A percentile compares a stretch with the other conserved stretches of the same genome.
Evolutionary conservation across 306 rosid genomes (phyloP).

Genomic region (Carpinus fangiana): DNA sequence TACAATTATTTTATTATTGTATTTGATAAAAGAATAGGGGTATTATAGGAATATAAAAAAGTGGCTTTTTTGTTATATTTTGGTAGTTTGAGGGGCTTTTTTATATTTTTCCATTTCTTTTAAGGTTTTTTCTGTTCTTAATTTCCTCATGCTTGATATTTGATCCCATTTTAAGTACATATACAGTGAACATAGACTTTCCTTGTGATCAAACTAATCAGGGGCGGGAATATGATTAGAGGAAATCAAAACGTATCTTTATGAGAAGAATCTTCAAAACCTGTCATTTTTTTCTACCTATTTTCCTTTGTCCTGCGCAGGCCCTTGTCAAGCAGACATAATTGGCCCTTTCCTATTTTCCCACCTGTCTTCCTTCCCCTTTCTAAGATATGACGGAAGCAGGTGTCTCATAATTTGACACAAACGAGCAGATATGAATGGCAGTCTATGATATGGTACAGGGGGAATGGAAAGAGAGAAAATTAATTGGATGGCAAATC

Average conservation of each 20-base stretch:
- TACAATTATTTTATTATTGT: too few species aligned
- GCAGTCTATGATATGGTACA: too few species aligned
- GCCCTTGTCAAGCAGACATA: not conserved
- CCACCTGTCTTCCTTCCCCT: not conserved
- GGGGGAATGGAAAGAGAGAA: too few species aligned
- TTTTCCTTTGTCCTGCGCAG: not conserved
- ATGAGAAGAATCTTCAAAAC: not conserved
- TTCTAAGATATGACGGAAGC: not conserved
- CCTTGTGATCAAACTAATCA: not conserved
- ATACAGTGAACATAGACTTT: not conserved
- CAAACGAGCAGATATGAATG: not conserved
- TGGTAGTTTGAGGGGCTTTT: too few species aligned
- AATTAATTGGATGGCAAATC: too few species aligned
- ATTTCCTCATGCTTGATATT: not conserved
- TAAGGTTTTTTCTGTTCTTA: not conserved
- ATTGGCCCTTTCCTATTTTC: not conserved
- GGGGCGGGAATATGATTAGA: not conserved
- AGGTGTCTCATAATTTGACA: not conserved
- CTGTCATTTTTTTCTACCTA: not conserved
- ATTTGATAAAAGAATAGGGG: too few species aligned
- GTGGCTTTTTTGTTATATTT: too few species aligned
- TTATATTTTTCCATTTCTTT: too few species aligned
- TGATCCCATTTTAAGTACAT: not conserved
- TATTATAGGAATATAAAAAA: too few species aligned
- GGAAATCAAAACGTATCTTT: not conserved